These are phyloP conservation scores for Trypanosoma cruzi DNA, from an alignment of 208 protist genomes.

Conservation along the genomic window DNA sequence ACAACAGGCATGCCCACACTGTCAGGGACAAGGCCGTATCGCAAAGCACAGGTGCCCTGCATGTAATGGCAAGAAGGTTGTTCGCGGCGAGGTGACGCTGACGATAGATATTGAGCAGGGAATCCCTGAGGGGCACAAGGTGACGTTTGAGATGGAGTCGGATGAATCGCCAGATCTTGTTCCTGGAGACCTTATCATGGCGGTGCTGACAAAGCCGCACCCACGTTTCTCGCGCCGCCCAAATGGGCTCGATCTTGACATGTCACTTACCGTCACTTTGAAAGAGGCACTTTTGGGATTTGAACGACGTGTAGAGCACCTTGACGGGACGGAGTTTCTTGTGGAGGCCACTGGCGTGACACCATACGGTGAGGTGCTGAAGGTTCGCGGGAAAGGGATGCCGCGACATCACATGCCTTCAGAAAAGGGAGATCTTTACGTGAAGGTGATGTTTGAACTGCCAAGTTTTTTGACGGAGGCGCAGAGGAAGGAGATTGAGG, in stretches of 20 bases:
- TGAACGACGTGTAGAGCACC: slow-evolving; percentile 70
- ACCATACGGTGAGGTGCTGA: slow-evolving; percentile 67
- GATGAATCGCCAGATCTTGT: slow-evolving; percentile 77
- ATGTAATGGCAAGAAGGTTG: slow-evolving; percentile 80
- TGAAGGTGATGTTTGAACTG: slow-evolving; percentile 79
- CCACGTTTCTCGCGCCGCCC: slow-evolving; percentile 69
- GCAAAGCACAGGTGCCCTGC: slow-evolving; percentile 67
- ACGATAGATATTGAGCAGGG: slow-evolving; percentile 73
- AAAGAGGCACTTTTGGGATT: slow-evolving; percentile 92
- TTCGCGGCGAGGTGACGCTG: slow-evolving; percentile 39
- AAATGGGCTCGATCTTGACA: slow-evolving; percentile 85
- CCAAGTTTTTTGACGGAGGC: slow-evolving; percentile 58
- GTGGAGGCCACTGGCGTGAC: slow-evolving; percentile 50
- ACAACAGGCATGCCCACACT: slow-evolving; percentile 80
- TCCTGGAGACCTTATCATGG: slow-evolving; percentile 84
- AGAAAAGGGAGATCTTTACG: slow-evolving; percentile 90
- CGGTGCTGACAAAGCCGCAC: slow-evolving; percentile 55
- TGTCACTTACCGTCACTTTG: slow-evolving; percentile 75
- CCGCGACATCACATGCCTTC: slow-evolving; percentile 83
- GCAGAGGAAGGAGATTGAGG: slow-evolving; percentile 41
- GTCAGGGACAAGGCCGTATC: slow-evolving; percentile 82
- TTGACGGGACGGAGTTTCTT: slow-evolving; percentile 79
- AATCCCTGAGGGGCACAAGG: too few relatives aligned
- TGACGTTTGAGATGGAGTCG: too few relatives aligned
- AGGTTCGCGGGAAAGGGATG: slow-evolving; percentile 91